Evolutionary conservation across 1,284 basidiomycete genomes (phyloP), one percentile per base, ranked within the genome.

Genomic region (Coniophora puteana): DNA sequence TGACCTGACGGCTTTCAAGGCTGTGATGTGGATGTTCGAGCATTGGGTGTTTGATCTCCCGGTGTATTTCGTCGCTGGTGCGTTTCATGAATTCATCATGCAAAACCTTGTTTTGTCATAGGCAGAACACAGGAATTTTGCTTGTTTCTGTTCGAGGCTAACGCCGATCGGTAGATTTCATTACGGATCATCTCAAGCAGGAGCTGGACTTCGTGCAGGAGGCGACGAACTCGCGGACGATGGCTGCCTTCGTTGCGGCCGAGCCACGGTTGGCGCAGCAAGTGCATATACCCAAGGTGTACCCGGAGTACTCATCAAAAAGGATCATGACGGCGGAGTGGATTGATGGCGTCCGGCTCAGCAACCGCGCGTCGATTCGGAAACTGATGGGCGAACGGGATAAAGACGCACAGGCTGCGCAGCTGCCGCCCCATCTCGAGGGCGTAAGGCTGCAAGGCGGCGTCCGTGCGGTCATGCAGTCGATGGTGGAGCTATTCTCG

Each of bases 321-420:
- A 76, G 77, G 38, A 76, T 94, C 27, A 80, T 94, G 74, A 85
- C 84, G 1, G 87, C 90, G 35, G 92, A 94, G 65, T 93, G 83
- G 83, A 89, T 91, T 21, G 83, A 89, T 46, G 89, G 89, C 3
- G 74, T 84, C 12, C 75, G 87, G 8, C 62, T 94, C 21, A 89
- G 82, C 48, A 88, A 93, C 58, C 74, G 76, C 27, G 61, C 57
- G 3, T 74, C 70, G 0, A 68, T 88, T 36, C 64, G 63, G 40
- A 65, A 59, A 3, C 66, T 83, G 23, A 78, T 84, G 71, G 81
- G 81, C 38, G 76, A 82, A 42, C 49, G 51, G 31, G 41, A 46
- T 27, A 33, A 33, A n/a, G 16, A 28, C 41, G n/a, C 27, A 55
- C 25, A 51, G n/a, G 26, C 34, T 31, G 23, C 49, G 22, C 39